Conservation (phyloP, 192 early-diverging fungal genomes). For the Linnemannia exigua region DNA sequence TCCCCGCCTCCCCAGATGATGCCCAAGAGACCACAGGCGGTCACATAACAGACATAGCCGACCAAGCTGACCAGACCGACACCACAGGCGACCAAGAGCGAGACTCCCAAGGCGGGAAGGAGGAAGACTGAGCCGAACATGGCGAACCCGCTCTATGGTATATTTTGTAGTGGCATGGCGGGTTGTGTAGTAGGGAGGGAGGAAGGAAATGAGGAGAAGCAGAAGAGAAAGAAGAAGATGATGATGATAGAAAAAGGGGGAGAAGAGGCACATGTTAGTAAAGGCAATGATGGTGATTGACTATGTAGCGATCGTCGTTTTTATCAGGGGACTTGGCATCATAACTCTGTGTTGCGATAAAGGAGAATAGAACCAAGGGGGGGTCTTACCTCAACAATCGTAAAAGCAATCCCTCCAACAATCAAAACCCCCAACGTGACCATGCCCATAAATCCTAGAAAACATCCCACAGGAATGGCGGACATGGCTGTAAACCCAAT, state of each 20-base stretch:
- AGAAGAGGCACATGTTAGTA: too few relatives aligned
- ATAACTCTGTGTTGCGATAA: too few relatives aligned
- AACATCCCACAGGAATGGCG: slow-evolving; percentile 22
- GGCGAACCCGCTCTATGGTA: slow-evolving; percentile 28
- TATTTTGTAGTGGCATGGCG: too few relatives aligned
- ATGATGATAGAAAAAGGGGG: too few relatives aligned
- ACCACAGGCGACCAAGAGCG: slow-evolving; percentile 12
- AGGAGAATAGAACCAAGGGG: too few relatives aligned
- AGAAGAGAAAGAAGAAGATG: background rate
- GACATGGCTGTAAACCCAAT: slow-evolving; percentile 12
- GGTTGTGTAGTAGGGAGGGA: too few relatives aligned
- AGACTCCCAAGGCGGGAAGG: slow-evolving; percentile 20
- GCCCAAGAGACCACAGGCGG: slow-evolving; percentile 62
- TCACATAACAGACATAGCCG: slow-evolving; percentile 46
- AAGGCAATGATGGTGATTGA: background rate
- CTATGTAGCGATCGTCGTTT: too few relatives aligned
- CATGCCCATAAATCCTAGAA: slow-evolving; percentile 28
- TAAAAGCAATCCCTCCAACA: slow-evolving; percentile 18
- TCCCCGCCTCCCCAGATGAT: slow-evolving; percentile 70
- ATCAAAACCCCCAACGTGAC: slow-evolving; percentile 29
- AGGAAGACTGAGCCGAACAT: slow-evolving; percentile 29
- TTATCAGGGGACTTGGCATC: too few relatives aligned
- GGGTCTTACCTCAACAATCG: slow-evolving; percentile 33
- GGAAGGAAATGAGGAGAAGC: background rate
- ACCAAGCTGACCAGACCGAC: slow-evolving; percentile 63